Evolutionary conservation across 2,329 filamentous ascomycete species (phyloP), one percentile per base, ranked within the genome.

Genomic region (Colletotrichum melonis): DNA sequence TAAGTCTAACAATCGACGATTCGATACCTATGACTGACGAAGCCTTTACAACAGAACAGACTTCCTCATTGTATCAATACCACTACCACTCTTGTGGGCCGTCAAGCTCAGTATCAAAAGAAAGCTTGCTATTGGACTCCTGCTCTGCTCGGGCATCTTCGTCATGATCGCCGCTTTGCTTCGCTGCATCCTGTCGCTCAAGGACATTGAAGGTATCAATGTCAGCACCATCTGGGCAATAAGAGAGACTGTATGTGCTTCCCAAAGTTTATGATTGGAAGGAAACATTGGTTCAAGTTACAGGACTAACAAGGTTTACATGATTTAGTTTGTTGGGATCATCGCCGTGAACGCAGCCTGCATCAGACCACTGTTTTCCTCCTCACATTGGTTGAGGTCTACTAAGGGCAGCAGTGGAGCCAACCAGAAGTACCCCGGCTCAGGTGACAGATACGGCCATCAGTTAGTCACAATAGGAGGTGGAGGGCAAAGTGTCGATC

Each of bases 81-180:
- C 84, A 0, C 38, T 86, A 1, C 83, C 84, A 11, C 71, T 86
- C 3, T 73, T 86, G 3, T 82, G 80, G 79, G 82, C 80, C 58
- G 83, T 84, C 1, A 82, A 82, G 59, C 78, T 86, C 66, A 80
- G 77, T 26, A 55, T 82, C 4, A 77, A 79, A 52, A 78, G 82
- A 65, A 86, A 86, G 76, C 22, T 85, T 3, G 76, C 83, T 19
- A 81, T 85, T 56, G 80, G 80, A 1, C 35, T 84, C 5, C 78
- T 85, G 0, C 82, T 86, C 12, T 86, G 82, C 63, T 83, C 84
- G 3, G 84, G 84, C 4, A 52, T 86, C n/a, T 86, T 86, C 72
- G 81, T 86, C 67, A 84, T 86, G 72, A 75, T 82, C 8, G 83
- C 84, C 26, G 81, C 84, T 1, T 73, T 86, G 0, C 77, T 86